These are phyloP conservation scores for Ganoderma sp. DNA, from an alignment of 1,284 basidiomycete genomes.

Conservation along the genomic window DNA sequence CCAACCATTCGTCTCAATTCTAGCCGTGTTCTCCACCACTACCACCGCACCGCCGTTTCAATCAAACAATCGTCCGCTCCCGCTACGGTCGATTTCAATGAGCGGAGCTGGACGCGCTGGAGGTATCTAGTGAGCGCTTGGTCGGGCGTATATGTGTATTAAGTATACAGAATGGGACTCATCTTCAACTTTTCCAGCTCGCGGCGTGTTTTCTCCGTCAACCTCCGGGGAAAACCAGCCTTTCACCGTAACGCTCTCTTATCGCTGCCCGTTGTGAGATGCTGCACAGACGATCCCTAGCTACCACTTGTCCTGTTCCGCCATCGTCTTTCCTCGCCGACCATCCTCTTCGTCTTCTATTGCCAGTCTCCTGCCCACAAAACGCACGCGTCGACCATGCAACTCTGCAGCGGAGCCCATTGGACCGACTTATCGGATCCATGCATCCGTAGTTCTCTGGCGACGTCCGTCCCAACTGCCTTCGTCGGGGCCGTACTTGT, in stretches of 20 bases:
- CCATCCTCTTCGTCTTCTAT: not conserved
- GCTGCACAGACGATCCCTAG: not conserved
- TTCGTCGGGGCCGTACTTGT: constrained; percentile 55
- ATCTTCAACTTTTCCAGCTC: not conserved
- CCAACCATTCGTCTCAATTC: no score
- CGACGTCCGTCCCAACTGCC: constrained; percentile 54
- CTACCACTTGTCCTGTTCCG: not conserved
- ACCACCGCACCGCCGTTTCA: no score
- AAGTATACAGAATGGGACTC: no score
- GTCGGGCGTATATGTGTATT: no score
- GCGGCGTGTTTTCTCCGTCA: not conserved
- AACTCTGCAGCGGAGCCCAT: constrained; percentile 34
- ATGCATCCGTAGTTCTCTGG: constrained; percentile 65
- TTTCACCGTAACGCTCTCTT: not conserved
- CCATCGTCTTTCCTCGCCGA: not conserved
- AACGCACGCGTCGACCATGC: constrained; percentile 16
- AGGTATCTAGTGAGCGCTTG: no score
- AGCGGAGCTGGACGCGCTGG: no score
- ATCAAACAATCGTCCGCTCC: no score
- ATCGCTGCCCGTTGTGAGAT: not conserved
- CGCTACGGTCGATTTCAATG: no score
- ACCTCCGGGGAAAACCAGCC: no score
- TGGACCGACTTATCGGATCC: constrained; percentile 53
- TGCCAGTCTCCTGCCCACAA: not conserved
- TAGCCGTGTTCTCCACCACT: no score